Percentiles rank a stretch among this genome's conserved stretches.
These are phyloP conservation scores for Erigeron philadelphicus DNA, from an alignment of 140 eudicot species.

Conservation along the genomic window DNA sequence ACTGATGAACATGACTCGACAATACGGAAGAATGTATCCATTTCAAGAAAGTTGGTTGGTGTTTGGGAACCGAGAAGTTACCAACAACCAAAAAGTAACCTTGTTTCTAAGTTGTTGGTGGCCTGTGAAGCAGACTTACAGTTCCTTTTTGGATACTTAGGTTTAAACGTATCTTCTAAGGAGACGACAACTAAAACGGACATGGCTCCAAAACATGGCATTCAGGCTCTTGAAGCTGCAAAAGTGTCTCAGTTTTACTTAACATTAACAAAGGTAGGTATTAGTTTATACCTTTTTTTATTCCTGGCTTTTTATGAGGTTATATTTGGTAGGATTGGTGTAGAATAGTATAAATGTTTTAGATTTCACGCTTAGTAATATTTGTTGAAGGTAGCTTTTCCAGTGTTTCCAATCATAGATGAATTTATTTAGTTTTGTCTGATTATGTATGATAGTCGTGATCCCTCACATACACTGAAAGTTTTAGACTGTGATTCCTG, in stretches of 20 bases:
- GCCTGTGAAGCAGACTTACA: conserved; percentile 68
- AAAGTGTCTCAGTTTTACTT: conserved; percentile 62
- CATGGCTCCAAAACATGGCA: conserved; percentile 22
- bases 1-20: conserved; percentile 41
- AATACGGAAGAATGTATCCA: conserved; percentile 23
- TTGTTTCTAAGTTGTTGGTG: conserved; percentile 56
- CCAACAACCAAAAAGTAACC: conserved; percentile 36
- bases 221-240: conserved; percentile 48
- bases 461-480: neutral
- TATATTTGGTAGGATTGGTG: conserved; percentile 19
- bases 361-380: neutral
- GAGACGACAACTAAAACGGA: conserved; percentile 24
- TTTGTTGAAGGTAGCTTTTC: conserved; percentile 1
- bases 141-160: conserved; percentile 59
- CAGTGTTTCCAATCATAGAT: neutral
- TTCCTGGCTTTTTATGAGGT: neutral
- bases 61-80: conserved; percentile 49
- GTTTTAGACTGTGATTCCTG: neutral
- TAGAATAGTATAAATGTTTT: neutral
- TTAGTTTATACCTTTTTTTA: neutral
- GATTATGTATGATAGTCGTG: neutral
- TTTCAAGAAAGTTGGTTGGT: conserved; percentile 42
- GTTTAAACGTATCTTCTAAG: conserved; percentile 32
- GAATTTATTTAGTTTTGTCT: neutral
- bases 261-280: conserved; percentile 54